These are phyloP conservation scores for Pichia thaimueangensis DNA, from an alignment of 805 yeast genomes.

Conservation along the genomic window DNA sequence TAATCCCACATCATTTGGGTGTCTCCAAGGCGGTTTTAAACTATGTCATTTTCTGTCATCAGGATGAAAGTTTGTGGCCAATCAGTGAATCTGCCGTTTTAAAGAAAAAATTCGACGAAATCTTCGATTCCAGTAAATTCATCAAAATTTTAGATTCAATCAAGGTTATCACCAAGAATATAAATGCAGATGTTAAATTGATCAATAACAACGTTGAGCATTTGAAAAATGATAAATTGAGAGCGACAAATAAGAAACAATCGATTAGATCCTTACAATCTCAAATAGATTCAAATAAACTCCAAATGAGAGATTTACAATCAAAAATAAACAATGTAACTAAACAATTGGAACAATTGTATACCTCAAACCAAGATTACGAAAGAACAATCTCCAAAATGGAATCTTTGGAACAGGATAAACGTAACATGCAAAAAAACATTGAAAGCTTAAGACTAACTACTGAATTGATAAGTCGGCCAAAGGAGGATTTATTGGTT, in stretches of 20 bases:
- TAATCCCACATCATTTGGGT: slow-evolving; percentile 79
- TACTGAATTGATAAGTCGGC: slow-evolving; percentile 40
- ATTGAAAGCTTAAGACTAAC: slow-evolving; percentile 43
- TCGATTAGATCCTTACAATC: slow-evolving; percentile 39
- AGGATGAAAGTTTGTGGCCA: slow-evolving; percentile 97
- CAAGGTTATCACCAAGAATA: slow-evolving; percentile 69
- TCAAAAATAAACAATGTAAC: slow-evolving; percentile 46
- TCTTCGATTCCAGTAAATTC: slow-evolving; percentile 89
- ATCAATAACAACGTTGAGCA: slow-evolving; percentile 76
- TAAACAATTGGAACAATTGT: slow-evolving; percentile 54
- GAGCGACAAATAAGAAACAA: slow-evolving; percentile 55
- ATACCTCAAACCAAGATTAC: slow-evolving; percentile 73
- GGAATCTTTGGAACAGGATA: slow-evolving; percentile 48
- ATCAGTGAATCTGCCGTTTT: slow-evolving; percentile 81
- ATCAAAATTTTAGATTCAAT: slow-evolving; percentile 83
- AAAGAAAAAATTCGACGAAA: slow-evolving; percentile 92
- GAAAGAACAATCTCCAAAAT: slow-evolving; percentile 62
- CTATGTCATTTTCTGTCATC: slow-evolving; percentile 94
- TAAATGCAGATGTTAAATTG: slow-evolving; percentile 66
- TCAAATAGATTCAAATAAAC: slow-evolving; percentile 39
- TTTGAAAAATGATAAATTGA: slow-evolving; percentile 61
- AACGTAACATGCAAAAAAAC: slow-evolving; percentile 42
- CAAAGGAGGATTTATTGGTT: slow-evolving; percentile 35
- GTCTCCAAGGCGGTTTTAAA: slow-evolving; percentile 84
- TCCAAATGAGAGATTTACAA: slow-evolving; percentile 45